Conservation (phyloP, 106 monocot genomes). For the Dioscorea dumetorum region DNA sequence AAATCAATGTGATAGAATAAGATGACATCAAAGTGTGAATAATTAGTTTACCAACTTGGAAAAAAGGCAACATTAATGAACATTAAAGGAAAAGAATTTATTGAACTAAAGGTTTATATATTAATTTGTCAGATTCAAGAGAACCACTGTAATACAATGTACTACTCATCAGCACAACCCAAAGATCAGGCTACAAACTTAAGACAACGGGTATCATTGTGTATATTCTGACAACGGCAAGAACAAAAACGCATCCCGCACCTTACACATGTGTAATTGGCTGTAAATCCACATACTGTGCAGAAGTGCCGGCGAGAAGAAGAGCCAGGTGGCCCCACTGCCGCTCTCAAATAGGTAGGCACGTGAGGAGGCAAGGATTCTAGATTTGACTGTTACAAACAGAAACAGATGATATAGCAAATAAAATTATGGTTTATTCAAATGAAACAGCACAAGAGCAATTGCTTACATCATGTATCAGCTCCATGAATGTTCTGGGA, state of each 20-base stretch:
- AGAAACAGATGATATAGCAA: neutral
- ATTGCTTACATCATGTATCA: slow-evolving; percentile 45
- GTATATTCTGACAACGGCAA: slow-evolving; percentile 67
- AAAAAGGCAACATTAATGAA: too few species aligned
- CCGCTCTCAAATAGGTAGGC: slow-evolving; percentile 59
- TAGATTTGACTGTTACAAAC: slow-evolving; percentile 43
- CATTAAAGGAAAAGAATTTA: too few species aligned
- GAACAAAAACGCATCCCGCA: slow-evolving; percentile 62
- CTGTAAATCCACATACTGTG: slow-evolving; percentile 57
- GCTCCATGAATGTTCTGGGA: slow-evolving; percentile 61
- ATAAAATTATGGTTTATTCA: neutral
- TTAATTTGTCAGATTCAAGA: too few species aligned
- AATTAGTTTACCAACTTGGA: too few species aligned
- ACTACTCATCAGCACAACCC: neutral
- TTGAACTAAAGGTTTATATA: too few species aligned
- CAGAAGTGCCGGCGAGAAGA: slow-evolving; percentile 58
- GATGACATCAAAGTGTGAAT: too few species aligned
- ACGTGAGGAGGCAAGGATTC: slow-evolving; percentile 64
- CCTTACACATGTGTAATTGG: slow-evolving; percentile 62
- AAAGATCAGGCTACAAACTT: slow-evolving; percentile 6
- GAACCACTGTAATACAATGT: too few species aligned
- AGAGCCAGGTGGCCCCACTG: slow-evolving; percentile 58
- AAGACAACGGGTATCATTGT: slow-evolving; percentile 28
- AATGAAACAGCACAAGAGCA: neutral
- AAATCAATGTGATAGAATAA: too few species aligned